Evolutionary conservation across 2,329 filamentous ascomycete genomes (phyloP).

Genomic region (Tolypocladium guangdongense): DNA sequence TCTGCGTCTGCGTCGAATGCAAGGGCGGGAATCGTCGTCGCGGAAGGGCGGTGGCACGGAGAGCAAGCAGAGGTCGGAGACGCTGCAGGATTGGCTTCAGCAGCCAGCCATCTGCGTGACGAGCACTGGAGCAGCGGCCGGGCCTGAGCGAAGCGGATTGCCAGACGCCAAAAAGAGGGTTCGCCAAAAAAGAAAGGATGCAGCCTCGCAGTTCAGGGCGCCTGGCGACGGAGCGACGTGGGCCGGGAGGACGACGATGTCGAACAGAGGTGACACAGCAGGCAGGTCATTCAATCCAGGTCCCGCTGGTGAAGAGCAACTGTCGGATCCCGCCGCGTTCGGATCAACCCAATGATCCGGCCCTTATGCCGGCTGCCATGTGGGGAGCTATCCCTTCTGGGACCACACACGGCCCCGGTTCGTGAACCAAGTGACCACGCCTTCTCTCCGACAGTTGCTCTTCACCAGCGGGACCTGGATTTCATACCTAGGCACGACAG

Average conservation of each 20-base stretch:
- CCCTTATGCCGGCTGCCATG: background rate
- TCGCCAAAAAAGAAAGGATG: background rate
- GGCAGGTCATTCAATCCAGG: background rate
- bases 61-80: slow-evolving; percentile 4
- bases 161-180: background rate
- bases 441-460: background rate
- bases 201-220: background rate
- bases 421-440: background rate
- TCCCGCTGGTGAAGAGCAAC: background rate
- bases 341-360: slow-evolving; percentile 1
- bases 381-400: background rate
- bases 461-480: background rate
- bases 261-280: slow-evolving; percentile 1
- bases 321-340: slow-evolving; percentile 1
- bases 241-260: background rate
- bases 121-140: background rate
- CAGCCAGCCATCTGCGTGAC: slow-evolving; percentile 9
- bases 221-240: background rate
- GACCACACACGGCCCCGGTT: background rate
- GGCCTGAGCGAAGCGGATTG: background rate
- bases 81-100: slow-evolving; percentile 4
- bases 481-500: no score
- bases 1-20: background rate
- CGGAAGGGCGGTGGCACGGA: slow-evolving; percentile 4
- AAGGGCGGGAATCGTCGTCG: background rate